phyloP scores from a whole-genome alignment of 345 rosid genomes.

The Rhodamnia argentea region DNA sequence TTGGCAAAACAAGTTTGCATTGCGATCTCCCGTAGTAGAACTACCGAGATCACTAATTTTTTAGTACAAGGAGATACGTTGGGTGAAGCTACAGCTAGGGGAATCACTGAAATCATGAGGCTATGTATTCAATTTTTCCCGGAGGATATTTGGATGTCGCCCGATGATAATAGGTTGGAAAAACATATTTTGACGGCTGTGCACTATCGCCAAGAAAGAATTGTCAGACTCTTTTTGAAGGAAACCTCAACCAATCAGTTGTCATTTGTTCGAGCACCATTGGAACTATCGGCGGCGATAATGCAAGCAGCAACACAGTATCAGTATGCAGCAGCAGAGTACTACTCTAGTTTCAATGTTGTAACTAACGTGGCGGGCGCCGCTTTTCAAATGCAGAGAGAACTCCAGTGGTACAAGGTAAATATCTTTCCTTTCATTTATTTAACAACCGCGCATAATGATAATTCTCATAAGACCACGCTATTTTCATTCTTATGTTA shows the following conservation, averaged over 20 bases:
- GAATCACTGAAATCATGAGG: background rate
- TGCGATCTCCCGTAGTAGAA: background rate
- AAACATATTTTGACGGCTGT: fast-evolving
- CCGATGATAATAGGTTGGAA: fast-evolving
- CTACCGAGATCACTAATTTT: background rate
- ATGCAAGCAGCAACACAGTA: too few relatives aligned
- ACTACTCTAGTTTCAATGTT: background rate
- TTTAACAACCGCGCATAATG: background rate
- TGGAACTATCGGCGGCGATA: too few relatives aligned
- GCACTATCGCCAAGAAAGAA: fast-evolving
- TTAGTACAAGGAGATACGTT: fast-evolving
- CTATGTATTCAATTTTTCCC: background rate
- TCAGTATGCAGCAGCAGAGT: fast-evolving
- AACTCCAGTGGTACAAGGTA: background rate
- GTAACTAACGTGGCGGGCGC: background rate
- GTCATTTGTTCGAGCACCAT: background rate
- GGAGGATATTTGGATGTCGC: background rate
- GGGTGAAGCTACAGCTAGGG: fast-evolving
- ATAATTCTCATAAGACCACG: background rate
- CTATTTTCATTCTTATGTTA: background rate
- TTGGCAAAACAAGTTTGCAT: background rate
- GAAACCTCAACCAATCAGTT: background rate
- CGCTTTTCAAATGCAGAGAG: background rate
- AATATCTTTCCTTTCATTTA: background rate
- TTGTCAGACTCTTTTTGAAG: background rate